Evolutionary conservation across 768 basidiomycete genomes (phyloP), one percentile per base, ranked within the genome.

Genomic region (Mycena venus): DNA sequence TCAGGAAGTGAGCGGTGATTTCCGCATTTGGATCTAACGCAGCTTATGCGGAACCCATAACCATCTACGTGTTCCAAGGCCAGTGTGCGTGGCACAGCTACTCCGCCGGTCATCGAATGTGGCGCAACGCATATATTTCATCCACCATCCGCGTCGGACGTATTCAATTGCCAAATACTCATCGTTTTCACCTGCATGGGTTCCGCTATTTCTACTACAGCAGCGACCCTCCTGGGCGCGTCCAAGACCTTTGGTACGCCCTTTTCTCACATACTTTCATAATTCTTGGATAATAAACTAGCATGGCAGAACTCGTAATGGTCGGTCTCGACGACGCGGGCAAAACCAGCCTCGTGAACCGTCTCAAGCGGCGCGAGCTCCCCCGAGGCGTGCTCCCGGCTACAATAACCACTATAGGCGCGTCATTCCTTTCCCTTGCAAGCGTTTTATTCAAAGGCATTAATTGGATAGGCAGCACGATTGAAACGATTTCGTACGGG

Each of bases 401-500:
- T 19, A 83, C 82, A 6, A 77, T 78, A 29, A 78, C 82, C 21
- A 83, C 82, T 0, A 79, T 80, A 25, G 80, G 73, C 23, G 88
- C 88, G 66, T 34, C 19, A 19, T 38, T 38, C 36, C 17, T n/a
- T 44, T 47, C 29, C 4, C 27, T 25, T 11, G n/a, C n/a, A n/a
- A n/a, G n/a, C n/a, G n/a, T n/a, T 49, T 49, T 31, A 12, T 64
- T 40, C 6, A 14, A 32, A 11, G 2, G 14, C n/a, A 49, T 49
- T 21, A 49, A 49, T 49, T 9, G 47, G 21, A 49, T 14, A 71
- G 70, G 70, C 7, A 27, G 1, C 85, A 90, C 88, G 81, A 87
- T 89, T 76, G 88, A 90, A 84, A 89, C 88, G 40, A 87, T 90
- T 70, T 4, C 36, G 31, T 49, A 68, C 67, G 88, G 88, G 81